Evolutionary conservation across 1,284 basidiomycete species (phyloP), one percentile per base, ranked within the genome.

Genomic region (Boletellus deceptivus): DNA sequence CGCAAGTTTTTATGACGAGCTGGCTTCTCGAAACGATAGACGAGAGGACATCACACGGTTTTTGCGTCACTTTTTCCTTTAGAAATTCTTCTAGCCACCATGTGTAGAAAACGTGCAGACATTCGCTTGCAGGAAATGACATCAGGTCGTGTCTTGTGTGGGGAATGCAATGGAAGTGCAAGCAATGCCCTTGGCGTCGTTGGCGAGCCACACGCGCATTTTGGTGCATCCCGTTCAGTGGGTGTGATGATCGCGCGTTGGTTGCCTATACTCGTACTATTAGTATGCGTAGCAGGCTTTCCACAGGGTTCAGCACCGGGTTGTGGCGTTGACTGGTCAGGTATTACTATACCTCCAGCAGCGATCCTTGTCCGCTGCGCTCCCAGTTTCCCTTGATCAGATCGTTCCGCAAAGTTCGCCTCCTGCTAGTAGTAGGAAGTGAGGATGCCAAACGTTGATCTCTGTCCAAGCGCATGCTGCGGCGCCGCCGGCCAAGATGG

Each of bases 1-100:
- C 67, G 59, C 53, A 68, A 65, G 52, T 49, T 62, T 37, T 54
- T 51, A 43, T 67, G 29, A 63, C 39, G 43, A 43, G 42, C 44
- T 22, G 40, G 45, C 47, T 67, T 59, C 53, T 70, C 67, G 67
- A 68, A 53, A 35, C 35, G 22, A 55, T 63, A 67, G 63, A 68
- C 37, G 52, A 31, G 52, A 50, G 18, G 41, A 36, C 51, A 45
- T 54, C 54, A 50, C 50, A 11, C 49, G 1, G 41, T 52, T 53
- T 49, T 43, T 34, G 39, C 35, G 37, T 40, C 40, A 41, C 49
- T 18, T 54, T 16, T 55, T 47, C 43, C 49, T 48, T 22, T 61
- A 47, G 60, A 61, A 52, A 47, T 50, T 46, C 46, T 38, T 41
- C 37, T 25, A 25, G 49, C 48, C 39, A 45, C 54, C 47, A 49